Evolutionary conservation across 1,139 yeast species (phyloP).

Genomic region (Suhomyces atakaporum): DNA sequence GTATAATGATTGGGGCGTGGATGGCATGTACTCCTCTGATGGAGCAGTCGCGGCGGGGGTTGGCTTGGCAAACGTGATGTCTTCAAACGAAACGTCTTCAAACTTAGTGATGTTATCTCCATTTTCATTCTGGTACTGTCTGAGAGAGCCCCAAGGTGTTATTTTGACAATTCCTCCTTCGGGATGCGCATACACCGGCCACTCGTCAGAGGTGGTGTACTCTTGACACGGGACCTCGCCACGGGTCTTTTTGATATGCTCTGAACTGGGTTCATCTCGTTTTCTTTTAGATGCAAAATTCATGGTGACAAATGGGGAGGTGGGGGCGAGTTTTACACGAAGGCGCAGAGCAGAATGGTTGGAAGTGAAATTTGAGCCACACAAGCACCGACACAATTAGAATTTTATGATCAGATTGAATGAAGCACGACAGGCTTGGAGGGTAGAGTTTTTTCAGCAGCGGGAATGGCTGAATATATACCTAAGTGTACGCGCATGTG

Average conservation of each 20-base stretch:
- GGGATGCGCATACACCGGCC: constrained; percentile 65
- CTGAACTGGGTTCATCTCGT: constrained; percentile 24
- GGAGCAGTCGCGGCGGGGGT: constrained; percentile 4
- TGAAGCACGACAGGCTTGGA: background rate
- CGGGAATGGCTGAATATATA: constrained; percentile 7
- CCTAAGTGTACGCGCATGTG: background rate
- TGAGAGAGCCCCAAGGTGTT: constrained; percentile 58
- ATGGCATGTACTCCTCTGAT: constrained; percentile 26
- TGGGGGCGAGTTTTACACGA: background rate
- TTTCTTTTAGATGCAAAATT: constrained; percentile 28
- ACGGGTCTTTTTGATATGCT: constrained; percentile 27
- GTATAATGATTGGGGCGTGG: constrained; percentile 42
- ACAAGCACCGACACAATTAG: background rate
- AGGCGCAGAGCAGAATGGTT: background rate
- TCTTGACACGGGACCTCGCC: constrained; percentile 19
- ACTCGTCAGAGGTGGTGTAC: constrained; percentile 42
- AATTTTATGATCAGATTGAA: background rate
- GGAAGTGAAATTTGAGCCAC: background rate
- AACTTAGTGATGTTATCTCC: constrained; percentile 45
- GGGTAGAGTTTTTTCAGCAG: constrained; percentile 8
- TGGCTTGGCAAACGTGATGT: constrained; percentile 29
- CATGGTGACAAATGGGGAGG: too few species aligned
- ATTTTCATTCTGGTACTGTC: constrained; percentile 36
- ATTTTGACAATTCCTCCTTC: constrained; percentile 65
- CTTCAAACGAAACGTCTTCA: constrained; percentile 45